Evolutionary conservation across 2,329 filamentous ascomycete species (phyloP).

Genomic region (Nigrospora osmanthi): DNA sequence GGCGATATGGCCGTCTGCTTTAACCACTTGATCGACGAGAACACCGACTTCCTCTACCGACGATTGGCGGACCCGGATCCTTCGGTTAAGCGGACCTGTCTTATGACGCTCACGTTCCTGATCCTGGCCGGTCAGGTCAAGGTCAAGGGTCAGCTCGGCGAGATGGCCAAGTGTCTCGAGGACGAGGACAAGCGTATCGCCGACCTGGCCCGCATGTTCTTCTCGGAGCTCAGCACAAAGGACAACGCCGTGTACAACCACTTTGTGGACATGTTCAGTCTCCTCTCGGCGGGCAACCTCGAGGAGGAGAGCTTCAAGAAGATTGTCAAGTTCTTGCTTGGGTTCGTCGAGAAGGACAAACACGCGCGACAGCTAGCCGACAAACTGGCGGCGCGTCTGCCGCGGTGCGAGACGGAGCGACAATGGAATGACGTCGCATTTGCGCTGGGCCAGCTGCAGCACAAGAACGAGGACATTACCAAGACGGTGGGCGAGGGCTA

Average conservation of each 20-base stretch:
- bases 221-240: conserved; percentile 93
- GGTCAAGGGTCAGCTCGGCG: conserved; percentile 95
- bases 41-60: conserved; percentile 95
- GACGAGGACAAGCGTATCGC: conserved; percentile 92
- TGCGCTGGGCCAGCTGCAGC: conserved; percentile 78
- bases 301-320: conserved; percentile 79
- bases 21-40: conserved; percentile 98
- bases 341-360: conserved; percentile 98
- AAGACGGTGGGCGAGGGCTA: conserved; percentile 72
- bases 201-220: conserved; percentile 95
- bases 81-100: conserved; percentile 90
- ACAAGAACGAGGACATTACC: conserved; percentile 85
- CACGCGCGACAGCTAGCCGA: conserved; percentile 90
- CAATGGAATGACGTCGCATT: conserved; percentile 98
- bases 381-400: conserved; percentile 81
- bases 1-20: conserved; percentile 99
- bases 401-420: conserved; percentile 81
- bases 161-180: conserved; percentile 98
- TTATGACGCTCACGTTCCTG: conserved; percentile 97
- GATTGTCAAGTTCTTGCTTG: conserved; percentile 86
- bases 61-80: conserved; percentile 81
- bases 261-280: conserved; percentile 97
- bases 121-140: conserved; percentile 97
- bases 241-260: conserved; percentile 99
- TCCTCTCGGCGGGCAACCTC: conserved; percentile 78